phyloP scores from a whole-genome alignment of 176 grass and related monocot genomes.

The Avena atlantica region DNA sequence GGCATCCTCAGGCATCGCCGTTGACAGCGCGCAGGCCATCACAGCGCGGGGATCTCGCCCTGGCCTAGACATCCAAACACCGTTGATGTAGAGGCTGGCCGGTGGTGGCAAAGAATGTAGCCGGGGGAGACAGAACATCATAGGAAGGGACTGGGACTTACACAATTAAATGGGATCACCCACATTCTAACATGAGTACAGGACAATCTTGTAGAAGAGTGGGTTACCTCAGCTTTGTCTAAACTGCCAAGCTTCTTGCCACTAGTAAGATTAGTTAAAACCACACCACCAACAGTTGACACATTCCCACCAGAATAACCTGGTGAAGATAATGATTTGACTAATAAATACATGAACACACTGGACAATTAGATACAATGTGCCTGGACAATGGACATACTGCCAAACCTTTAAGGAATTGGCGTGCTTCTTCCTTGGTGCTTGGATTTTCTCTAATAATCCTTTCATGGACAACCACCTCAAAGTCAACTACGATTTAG shows the following conservation, averaged over 20 bases:
- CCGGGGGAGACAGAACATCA: too few relatives aligned
- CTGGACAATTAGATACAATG: background rate
- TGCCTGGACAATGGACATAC: background rate
- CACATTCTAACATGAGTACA: too few relatives aligned
- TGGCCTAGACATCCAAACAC: too few relatives aligned
- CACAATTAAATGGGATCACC: too few relatives aligned
- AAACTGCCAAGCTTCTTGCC: constrained; percentile 67
- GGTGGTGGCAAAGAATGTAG: too few relatives aligned
- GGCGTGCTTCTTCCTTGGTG: constrained; percentile 91
- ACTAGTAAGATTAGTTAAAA: constrained; percentile 89
- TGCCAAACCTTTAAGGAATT: constrained; percentile 86
- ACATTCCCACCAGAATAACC: constrained; percentile 95
- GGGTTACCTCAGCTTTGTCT: constrained; percentile 89
- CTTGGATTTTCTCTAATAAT: constrained; percentile 96
- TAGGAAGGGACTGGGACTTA: too few relatives aligned
- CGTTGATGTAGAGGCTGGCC: too few relatives aligned
- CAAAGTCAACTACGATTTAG: constrained; percentile 70
- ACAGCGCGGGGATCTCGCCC: too few relatives aligned
- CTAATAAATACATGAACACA: constrained; percentile 29
- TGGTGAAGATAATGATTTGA: constrained; percentile 34
- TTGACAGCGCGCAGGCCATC: too few relatives aligned
- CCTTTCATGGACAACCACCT: constrained; percentile 97
- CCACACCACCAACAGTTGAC: constrained; percentile 86
- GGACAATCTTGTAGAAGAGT: background rate
- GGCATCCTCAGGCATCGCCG: too few relatives aligned